Conservation (phyloP, 495 filamentous ascomycete genomes). For the Penicillium canariense region DNA sequence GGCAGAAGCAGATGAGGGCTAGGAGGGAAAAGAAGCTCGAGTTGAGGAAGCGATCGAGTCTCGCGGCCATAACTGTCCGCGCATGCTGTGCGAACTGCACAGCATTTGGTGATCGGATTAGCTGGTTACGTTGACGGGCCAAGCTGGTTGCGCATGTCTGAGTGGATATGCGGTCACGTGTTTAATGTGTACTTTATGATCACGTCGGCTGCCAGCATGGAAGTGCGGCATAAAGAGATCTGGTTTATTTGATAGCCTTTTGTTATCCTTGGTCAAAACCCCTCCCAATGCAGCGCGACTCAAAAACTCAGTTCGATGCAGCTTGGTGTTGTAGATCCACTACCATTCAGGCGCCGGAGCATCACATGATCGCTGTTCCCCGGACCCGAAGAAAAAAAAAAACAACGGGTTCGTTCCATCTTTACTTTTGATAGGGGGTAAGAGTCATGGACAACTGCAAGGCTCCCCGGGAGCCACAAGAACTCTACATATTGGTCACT, state of each 20-base stretch:
- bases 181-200: neutral
- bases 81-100: slow-evolving; percentile 19
- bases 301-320: too few relatives aligned
- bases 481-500: slow-evolving; percentile 46
- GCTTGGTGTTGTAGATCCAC: neutral
- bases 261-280: too few relatives aligned
- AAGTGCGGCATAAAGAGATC: neutral
- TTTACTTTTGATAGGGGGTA: slow-evolving; percentile 5
- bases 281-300: too few relatives aligned
- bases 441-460: slow-evolving; percentile 17
- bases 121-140: too few relatives aligned
- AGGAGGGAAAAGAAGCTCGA: slow-evolving; percentile 75
- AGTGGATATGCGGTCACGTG: neutral
- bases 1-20: slow-evolving; percentile 65
- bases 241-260: neutral
- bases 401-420: neutral
- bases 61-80: slow-evolving; percentile 44
- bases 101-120: slow-evolving; percentile 12
- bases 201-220: neutral
- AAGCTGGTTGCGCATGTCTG: too few relatives aligned
- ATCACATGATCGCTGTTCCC: slow-evolving; percentile 15
- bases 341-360: slow-evolving; percentile 2
- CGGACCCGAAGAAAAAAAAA: slow-evolving; percentile 2
- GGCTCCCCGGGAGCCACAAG: slow-evolving; percentile 8
- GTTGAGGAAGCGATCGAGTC: slow-evolving; percentile 77